Base-by-base conservation (phyloP, 177 flowering plant species). In the Vitis hybrid region DNA sequence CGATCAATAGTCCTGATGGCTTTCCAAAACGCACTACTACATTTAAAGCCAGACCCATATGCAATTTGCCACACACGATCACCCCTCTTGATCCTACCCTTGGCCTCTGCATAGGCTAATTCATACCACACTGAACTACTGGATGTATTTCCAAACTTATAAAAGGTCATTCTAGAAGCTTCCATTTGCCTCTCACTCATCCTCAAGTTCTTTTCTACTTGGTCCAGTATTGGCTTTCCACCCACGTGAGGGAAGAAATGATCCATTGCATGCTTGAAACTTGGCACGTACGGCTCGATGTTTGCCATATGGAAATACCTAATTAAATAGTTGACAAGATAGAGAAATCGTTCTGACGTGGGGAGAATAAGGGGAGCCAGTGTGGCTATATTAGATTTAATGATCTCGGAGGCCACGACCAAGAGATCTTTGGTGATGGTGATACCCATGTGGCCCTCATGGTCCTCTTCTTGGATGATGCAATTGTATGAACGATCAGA, bases 341-440 rank as follows among this genome's bases (percentile, higher is more conserved):
- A 78, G 26, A 76, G 67, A n/a, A 81, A 70, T 45, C 73, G 83
- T 57, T 81, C 83, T 1, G 81, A 78, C 50, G 73, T 29, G 5
- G 83, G 83, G 22, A 81, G 73, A 11, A 76, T 77, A 12, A 81
- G 50, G 0, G 83, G 83, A 10, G 82, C 83, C 0, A 81, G 66
- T 1, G 81, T 78, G 34, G 83, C 78, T 48, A 81, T 76, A 59
- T 81, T 81, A 50, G 80, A 65, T 63, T 76, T 81, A 2, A 81
- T 58, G 11, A 81, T 79, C 1, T 78, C 82, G 3, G 82, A 82
- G 0, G 82, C 83, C 0, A 78, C 68, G 0, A 77, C 79, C 79
- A 78, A 76, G 48, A 81, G 77, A 66, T 81, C 77, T 39, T 73
- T 78, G 3, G 81, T 76, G 22, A 78, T 77, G 13, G 83, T 58